phyloP scores from a whole-genome alignment of 495 filamentous ascomycete species.

The Penicillium manginii region DNA sequence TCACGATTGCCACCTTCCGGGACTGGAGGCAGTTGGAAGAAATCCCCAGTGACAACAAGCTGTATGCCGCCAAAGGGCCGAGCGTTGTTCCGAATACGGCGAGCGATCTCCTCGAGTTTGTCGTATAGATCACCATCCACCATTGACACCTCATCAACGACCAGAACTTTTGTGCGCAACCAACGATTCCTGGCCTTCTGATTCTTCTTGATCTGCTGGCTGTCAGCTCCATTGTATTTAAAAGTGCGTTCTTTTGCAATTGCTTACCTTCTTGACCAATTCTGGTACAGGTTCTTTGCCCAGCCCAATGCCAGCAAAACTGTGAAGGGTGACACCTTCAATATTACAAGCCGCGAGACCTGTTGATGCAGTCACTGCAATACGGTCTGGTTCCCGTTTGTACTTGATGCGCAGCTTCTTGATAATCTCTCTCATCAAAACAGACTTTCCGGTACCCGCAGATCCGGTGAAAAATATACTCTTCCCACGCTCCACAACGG shows the following conservation, averaged over 20 bases:
- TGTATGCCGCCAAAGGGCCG: conserved; percentile 95
- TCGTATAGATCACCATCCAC: conserved; percentile 97
- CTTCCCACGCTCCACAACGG: conserved; percentile 74
- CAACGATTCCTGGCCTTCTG: conserved; percentile 85
- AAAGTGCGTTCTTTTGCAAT: not conserved
- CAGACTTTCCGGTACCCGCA: conserved; percentile 96
- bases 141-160: conserved; percentile 98
- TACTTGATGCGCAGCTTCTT: conserved; percentile 75
- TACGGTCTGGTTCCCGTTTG: conserved; percentile 70
- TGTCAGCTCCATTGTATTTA: conserved; percentile 15
- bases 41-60: conserved; percentile 93
- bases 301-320: conserved; percentile 92
- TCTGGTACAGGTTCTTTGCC: conserved; percentile 85
- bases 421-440: conserved; percentile 91
- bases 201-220: conserved; percentile 71
- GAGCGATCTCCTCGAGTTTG: conserved; percentile 89
- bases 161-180: conserved; percentile 81
- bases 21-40: conserved; percentile 95
- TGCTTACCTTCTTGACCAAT: conserved; percentile 73
- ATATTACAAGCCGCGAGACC: conserved; percentile 97
- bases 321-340: conserved; percentile 92
- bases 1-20: conserved; percentile 70
- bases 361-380: conserved; percentile 94
- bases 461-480: conserved; percentile 99
- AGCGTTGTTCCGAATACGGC: conserved; percentile 80